Base-by-base conservation (phyloP, 1,284 basidiomycete species). In the Singerocomus rubriflavus region DNA sequence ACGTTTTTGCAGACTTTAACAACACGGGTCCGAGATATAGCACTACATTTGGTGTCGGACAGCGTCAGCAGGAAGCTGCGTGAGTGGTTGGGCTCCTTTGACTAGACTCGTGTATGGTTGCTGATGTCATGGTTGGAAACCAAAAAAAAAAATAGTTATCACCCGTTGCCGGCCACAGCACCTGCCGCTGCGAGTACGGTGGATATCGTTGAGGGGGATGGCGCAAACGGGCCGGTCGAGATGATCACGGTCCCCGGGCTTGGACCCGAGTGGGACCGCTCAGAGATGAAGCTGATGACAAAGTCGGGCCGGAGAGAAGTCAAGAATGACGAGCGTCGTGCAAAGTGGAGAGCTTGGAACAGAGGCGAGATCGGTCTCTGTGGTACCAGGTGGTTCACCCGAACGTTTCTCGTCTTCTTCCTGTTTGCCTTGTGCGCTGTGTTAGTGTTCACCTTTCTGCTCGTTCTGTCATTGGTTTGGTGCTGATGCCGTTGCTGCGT, bases 1-100 rank as follows among this genome's bases (percentile, higher is more conserved):
- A 95, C 63, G 84, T 95, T 33, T 91, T 85, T 64, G 90, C 91
- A 9, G 92, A 95, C 71, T 95, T 95, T 69, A 93, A 95, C 73
- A 94, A 93, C 58, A 67, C 80, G 5, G 92, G 92, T 0, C 92
- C 91, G 17, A 75, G 78, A 56, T 94, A 93, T 67, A 87, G 87
- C 60, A 68, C 73, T 39, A 75, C 81, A 21, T 81, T 85, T 64
- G 77, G 68, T 25, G 53, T 70, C 9, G 66, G 66, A 59, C 57
- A 67, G 45, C 58, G 64, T 32, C n/a, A n/a, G n/a, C 61, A 67
- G 38, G 67, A 71, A 31, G 59, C 68, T 38, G 71, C 61, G 75
- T 78, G 50, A 57, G 71, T 64, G 41, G n/a, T 48, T n/a, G n/a
- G n/a, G n/a, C n/a, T n/a, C n/a, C n/a, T n/a, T n/a, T n/a, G n/a